These are phyloP conservation scores for Phytopythium chamaehyphon DNA, from an alignment of 352 stramenopile species.

Conservation along the genomic window DNA sequence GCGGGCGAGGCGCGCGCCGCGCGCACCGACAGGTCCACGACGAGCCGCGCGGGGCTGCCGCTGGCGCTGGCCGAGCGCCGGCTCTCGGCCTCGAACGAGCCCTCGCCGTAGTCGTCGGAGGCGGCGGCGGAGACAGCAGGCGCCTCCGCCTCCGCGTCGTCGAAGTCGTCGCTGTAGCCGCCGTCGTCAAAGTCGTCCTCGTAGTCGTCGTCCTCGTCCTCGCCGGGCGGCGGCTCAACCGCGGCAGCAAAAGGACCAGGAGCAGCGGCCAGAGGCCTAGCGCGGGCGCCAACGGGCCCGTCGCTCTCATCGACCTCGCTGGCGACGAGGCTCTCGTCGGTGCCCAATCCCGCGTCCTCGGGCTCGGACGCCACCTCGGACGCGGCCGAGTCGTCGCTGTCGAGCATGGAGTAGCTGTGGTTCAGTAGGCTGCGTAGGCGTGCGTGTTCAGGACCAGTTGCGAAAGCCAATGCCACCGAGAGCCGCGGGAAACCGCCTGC, in stretches of 20 bases:
- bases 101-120: slow-evolving; percentile 42
- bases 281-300: slow-evolving; percentile 1
- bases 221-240: no score
- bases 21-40: slow-evolving; percentile 65
- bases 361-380: slow-evolving; percentile 63
- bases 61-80: slow-evolving; percentile 34
- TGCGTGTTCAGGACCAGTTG: no score
- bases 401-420: slow-evolving; percentile 1
- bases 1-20: slow-evolving; percentile 31
- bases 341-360: slow-evolving; percentile 18
- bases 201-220: slow-evolving; percentile 38
- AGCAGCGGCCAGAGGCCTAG: no score
- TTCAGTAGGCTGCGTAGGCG: no score
- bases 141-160: slow-evolving; percentile 37
- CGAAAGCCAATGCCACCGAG: no score
- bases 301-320: slow-evolving; percentile 54
- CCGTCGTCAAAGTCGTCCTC: slow-evolving; percentile 26
- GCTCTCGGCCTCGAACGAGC: slow-evolving; percentile 75
- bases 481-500: not conserved
- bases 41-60: slow-evolving; percentile 7
- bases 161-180: slow-evolving; percentile 73
- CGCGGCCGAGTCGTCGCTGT: slow-evolving; percentile 70
- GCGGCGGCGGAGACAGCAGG: slow-evolving; percentile 1
- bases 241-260: no score
- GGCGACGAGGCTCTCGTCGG: slow-evolving; percentile 36